Evolutionary conservation across 768 basidiomycete species (phyloP), one percentile per base, ranked within the genome.

Genomic region (Candolleomyces efflorescens): DNA sequence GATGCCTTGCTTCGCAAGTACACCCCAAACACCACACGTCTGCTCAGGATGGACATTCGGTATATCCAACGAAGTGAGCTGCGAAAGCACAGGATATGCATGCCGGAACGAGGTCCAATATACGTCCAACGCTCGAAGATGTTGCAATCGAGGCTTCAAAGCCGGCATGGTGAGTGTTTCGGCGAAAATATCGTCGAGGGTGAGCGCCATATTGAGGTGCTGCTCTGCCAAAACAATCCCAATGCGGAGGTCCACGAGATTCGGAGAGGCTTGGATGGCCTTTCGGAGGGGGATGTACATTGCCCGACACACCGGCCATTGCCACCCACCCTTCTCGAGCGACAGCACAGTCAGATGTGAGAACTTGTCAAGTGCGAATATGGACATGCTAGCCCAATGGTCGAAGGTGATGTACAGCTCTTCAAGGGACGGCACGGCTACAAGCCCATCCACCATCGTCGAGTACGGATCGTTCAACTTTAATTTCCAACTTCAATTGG

Each of bases 321-420:
- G 17, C 15, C 15, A 37, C 17, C 22, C 52, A 32, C 7, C 22
- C 41, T 38, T 37, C 20, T 43, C 41, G 9, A 53, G 22, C 10
- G 36, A 17, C 18, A 53, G 20, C 41, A 54, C 22, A 17, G 17
- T 46, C 5, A 59, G 44, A 11, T n/a, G 6, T 1, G 24, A 13
- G 37, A 59, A 59, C 23, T 54, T 59, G 44, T 59, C 58, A 45
- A 59, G 39, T 18, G 58, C 52, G 37, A 59, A 59, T 5, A 38
- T 13, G 32, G 52, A 41, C 7, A 26, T n/a, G 3, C 5, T 5
- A 12, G 36, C 18, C 58, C 58, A 59, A 12, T 45, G 58, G 53
- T 59, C 52, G 22, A 59, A 48, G 23, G 43, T 37, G 53, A 59
- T 9, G 45, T 41, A 26, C 17, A 59, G 51, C 15, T 43, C 53